Conservation (phyloP, 2,329 filamentous ascomycete genomes). For the Diatrype stigma region DNA sequence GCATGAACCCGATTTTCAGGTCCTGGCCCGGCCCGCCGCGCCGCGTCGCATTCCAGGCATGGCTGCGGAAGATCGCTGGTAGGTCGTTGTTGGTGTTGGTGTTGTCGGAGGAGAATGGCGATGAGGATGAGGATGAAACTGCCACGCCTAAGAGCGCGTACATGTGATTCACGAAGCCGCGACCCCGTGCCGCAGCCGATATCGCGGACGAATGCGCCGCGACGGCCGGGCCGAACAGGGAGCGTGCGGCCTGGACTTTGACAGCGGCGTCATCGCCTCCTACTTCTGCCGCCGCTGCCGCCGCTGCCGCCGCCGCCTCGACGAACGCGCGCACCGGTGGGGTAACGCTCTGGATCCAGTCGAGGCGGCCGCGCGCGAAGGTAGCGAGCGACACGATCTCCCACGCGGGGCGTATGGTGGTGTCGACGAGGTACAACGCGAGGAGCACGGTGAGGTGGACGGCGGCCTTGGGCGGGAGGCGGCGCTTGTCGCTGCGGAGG, state of each 20-base stretch:
- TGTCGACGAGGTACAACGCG: conserved; percentile 8
- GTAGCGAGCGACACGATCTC: conserved; percentile 8
- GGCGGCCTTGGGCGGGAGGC: conserved; percentile 8
- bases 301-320: conserved; percentile 1
- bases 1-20: conserved; percentile 14
- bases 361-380: conserved; percentile 9
- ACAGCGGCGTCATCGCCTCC: neutral
- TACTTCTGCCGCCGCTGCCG: neutral
- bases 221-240: conserved; percentile 2
- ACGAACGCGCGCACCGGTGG: conserved; percentile 7
- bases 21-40: conserved; percentile 11
- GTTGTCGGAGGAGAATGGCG: too few species aligned
- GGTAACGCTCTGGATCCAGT: conserved; percentile 13
- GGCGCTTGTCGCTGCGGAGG: conserved; percentile 2
- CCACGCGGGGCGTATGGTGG: conserved; percentile 9
- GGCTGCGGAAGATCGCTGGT: conserved; percentile 7
- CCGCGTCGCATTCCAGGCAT: conserved; percentile 11
- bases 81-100: neutral
- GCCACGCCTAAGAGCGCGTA: conserved; percentile 7
- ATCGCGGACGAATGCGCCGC: conserved; percentile 2
- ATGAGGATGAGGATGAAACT: too few species aligned
- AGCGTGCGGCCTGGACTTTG: neutral
- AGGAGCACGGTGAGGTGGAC: conserved; percentile 9
- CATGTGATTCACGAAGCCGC: conserved; percentile 6
- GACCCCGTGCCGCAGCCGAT: conserved; percentile 1